Evolutionary conservation across 1,284 basidiomycete species (phyloP).

Genomic region (Neotropicomus parvogracilis): DNA sequence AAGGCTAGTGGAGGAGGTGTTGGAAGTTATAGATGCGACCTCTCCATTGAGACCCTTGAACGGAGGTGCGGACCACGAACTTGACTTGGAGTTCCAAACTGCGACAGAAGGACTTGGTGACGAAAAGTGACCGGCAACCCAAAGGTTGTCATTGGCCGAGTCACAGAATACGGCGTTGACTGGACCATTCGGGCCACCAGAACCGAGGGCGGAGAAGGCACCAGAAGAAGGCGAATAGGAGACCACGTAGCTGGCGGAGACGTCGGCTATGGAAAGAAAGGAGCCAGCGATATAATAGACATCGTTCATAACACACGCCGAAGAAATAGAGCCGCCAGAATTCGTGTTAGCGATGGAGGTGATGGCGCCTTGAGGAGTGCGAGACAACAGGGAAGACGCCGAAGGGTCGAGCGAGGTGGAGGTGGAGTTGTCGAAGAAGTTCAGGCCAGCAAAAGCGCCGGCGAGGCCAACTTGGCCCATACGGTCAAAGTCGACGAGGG

Average conservation of each 20-base stretch:
- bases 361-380: slow-evolving; percentile 60
- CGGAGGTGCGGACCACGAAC: slow-evolving; percentile 71
- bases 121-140: slow-evolving; percentile 83
- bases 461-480: slow-evolving; percentile 88
- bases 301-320: slow-evolving; percentile 62
- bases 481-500: slow-evolving; percentile 83
- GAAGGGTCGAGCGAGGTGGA: slow-evolving; percentile 62
- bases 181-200: slow-evolving; percentile 63
- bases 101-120: slow-evolving; percentile 73
- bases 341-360: slow-evolving; percentile 66
- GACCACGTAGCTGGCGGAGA: slow-evolving; percentile 63
- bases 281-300: slow-evolving; percentile 73
- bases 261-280: slow-evolving; percentile 64
- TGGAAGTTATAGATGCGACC: slow-evolving; percentile 77
- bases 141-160: slow-evolving; percentile 62
- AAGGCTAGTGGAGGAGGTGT: slow-evolving; percentile 68
- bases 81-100: slow-evolving; percentile 66
- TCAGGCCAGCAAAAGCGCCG: slow-evolving; percentile 83
- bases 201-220: slow-evolving; percentile 58
- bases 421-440: slow-evolving; percentile 61
- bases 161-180: slow-evolving; percentile 86
- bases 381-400: slow-evolving; percentile 66
- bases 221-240: slow-evolving; percentile 63
- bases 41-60: slow-evolving; percentile 76
- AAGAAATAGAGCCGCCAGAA: slow-evolving; percentile 60